Evolutionary conservation across 768 basidiomycete genomes (phyloP).

Genomic region (Floccularia luteovirens): DNA sequence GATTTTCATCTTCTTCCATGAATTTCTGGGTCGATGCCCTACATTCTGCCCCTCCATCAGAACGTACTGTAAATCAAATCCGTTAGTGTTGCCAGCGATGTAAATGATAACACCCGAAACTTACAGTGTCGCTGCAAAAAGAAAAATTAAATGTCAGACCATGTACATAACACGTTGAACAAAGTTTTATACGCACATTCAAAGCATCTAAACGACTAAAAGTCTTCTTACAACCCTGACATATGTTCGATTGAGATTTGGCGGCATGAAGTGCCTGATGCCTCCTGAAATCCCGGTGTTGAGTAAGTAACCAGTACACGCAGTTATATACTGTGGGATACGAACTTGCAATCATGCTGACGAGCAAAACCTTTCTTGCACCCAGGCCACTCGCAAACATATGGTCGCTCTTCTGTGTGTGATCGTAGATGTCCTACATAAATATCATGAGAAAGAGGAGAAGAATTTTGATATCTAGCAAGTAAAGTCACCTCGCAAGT

Average conservation of each 20-base stretch:
- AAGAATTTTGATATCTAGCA: too few species aligned
- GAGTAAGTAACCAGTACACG: not conserved
- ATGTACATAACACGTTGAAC: slow-evolving; percentile 1
- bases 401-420: slow-evolving; percentile 93
- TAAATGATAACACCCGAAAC: slow-evolving; percentile 19
- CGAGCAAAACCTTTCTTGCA: slow-evolving; percentile 94
- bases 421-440: slow-evolving; percentile 81
- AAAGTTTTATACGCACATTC: slow-evolving; percentile 56
- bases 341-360: slow-evolving; percentile 95
- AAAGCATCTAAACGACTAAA: slow-evolving; percentile 92
- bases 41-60: slow-evolving; percentile 80
- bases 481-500: slow-evolving; percentile 57
- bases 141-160: slow-evolving; percentile 7
- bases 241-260: slow-evolving; percentile 78
- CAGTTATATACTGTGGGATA: slow-evolving; percentile 11
- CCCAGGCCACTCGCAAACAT: slow-evolving; percentile 88
- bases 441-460: slow-evolving; percentile 5
- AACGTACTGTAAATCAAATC: slow-evolving; percentile 52
- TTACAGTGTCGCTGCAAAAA: slow-evolving; percentile 66
- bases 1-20: slow-evolving; percentile 17
- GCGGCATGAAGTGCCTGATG: slow-evolving; percentile 87
- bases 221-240: slow-evolving; percentile 89
- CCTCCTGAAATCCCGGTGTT: slow-evolving; percentile 40
- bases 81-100: slow-evolving; percentile 14
- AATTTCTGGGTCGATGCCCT: slow-evolving; percentile 38